Conservation (phyloP, 2,329 filamentous ascomycete genomes). For the Pseudocercospora musae region DNA sequence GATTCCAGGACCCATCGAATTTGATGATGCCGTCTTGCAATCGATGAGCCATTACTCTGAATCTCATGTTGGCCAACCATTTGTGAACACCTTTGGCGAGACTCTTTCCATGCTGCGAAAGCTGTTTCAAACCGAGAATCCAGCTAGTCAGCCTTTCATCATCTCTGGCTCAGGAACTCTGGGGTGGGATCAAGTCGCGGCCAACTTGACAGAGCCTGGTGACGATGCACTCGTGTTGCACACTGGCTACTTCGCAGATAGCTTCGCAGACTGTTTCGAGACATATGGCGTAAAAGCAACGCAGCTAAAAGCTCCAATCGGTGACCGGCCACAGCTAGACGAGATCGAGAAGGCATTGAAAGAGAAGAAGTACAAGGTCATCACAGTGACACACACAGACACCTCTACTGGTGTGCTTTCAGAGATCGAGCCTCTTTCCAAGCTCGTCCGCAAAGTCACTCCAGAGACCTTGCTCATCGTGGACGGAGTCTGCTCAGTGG, state of each 20-base stretch:
- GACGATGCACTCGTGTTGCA: conserved; percentile 91
- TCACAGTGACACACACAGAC: conserved; percentile 96
- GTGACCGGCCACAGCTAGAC: conserved; percentile 77
- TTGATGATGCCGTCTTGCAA: conserved; percentile 92
- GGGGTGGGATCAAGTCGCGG: conserved; percentile 94
- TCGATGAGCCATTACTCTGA: conserved; percentile 96
- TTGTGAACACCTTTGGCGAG: conserved; percentile 89
- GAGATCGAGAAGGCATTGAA: conserved; percentile 86
- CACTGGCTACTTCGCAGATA: conserved; percentile 95
- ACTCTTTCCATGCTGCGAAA: conserved; percentile 82
- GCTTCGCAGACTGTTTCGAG: conserved; percentile 85
- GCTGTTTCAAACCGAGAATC: conserved; percentile 86
- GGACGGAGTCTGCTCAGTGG: conserved; percentile 95
- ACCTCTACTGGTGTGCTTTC: conserved; percentile 95
- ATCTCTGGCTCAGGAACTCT: conserved; percentile 92
- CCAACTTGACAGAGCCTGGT: conserved; percentile 84
- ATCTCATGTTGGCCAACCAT: conserved; percentile 85
- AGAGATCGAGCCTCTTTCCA: conserved; percentile 79
- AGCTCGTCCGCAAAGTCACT: conserved; percentile 79
- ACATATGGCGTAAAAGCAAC: conserved; percentile 89
- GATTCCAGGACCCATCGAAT: conserved; percentile 96
- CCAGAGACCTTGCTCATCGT: conserved; percentile 89
- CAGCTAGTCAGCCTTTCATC: conserved; percentile 83
- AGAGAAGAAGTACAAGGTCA: conserved; percentile 87
- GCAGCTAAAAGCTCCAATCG: conserved; percentile 84